Base-by-base conservation (phyloP, 192 early-diverging fungal genomes). In the Coemansia sp. region DNA sequence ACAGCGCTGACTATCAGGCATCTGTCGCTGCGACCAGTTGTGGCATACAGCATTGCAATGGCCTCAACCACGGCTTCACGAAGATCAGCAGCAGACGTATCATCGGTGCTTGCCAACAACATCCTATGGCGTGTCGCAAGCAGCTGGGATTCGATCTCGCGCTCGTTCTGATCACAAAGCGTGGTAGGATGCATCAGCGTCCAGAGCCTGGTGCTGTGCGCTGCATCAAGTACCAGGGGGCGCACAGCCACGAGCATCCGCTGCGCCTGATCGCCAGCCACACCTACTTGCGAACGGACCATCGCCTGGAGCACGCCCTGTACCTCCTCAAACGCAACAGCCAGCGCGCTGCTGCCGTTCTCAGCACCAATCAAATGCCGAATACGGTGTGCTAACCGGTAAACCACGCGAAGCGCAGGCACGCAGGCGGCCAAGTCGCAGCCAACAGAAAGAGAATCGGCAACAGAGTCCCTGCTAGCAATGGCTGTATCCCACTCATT, bases 41-140 rank as follows among this genome's bases (percentile, higher is more conserved):
- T 72, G 21, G 80, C 75, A 28, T 77, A 74, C 13, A 82, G 74
- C 71, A 77, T 73, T 1, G 75, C 80, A 64, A 77, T 61, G 4
- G 75, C 80, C 65, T 82, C 80, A 6, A 68, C 61, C 0, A 65
- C 66, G 1, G 71, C 51, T 12, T 59, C 60, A n/a, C 63, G 61
- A 56, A 21, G n/a, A 2, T 51, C 48, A 16, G 23, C 48, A 7
- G 23, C 20, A 5, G 23, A 20, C 12, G 20, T 4, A 4, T 26
- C 46, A 0, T 10, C 40, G 40, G 15, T 43, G 13, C 40, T 25
- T 26, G 23, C 25, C 48, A 40, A 1, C 39, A 7, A 13, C 10
- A 40, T 40, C 10, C 16, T 0, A 8, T 40, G 9, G 39, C 16
- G 30, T 0, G 58, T 61, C 6, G 16, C 16, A 2, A 16, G 9